Base-by-base conservation (phyloP, 2,329 filamentous ascomycete genomes). In the Phyllosticta paracitricarpa region DNA sequence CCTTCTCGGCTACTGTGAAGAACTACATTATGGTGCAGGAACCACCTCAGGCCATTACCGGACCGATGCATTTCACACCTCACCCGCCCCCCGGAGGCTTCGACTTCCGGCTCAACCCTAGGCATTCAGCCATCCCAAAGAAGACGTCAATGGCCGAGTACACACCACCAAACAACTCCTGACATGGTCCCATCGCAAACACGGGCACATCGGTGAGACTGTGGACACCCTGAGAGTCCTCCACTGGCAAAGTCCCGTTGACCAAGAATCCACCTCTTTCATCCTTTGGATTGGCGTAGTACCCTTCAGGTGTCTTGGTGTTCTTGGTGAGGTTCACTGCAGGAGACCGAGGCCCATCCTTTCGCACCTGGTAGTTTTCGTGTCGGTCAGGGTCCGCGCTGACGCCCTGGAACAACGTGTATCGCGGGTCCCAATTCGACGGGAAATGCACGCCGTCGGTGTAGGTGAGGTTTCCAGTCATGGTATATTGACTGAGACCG, bases 391-490 rank as follows among this genome's bases (percentile, higher is more conserved):
- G 90, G 69, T 82, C 82, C 33, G 88, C 88, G 56, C 80, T 83
- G 35, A 90, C 74, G 58, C 90, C 90, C 51, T 85, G 82, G 61
- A 88, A 89, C 57, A 95, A 84, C 62, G 88, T 88, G 76, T 93
- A 94, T 33, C 90, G 83, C 14, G 90, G 90, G 71, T 90, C 87
- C 89, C 90, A 94, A 78, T 90, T 91, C 64, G 83, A 79, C 22
- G 90, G 90, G 80, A 94, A 95, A 77, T 89, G 83, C 66, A 84
- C 80, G 58, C 87, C 87, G 24, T 89, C 88, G 67, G 81, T 82
- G 78, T 93, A 93, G 62, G 76, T 76, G 6, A 84, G 73, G 62
- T 79, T 77, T 57, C 83, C 82, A 1, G 81, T 77, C 65, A 88
- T 80, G 63, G 82, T 81, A 80, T 95, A 95, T 73, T 91, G 87